A percentile compares a stretch with the other conserved stretches of the same genome.
These are phyloP conservation scores for Colletotrichum limetticola DNA, from an alignment of 2,329 filamentous ascomycete species.

Conservation along the genomic window DNA sequence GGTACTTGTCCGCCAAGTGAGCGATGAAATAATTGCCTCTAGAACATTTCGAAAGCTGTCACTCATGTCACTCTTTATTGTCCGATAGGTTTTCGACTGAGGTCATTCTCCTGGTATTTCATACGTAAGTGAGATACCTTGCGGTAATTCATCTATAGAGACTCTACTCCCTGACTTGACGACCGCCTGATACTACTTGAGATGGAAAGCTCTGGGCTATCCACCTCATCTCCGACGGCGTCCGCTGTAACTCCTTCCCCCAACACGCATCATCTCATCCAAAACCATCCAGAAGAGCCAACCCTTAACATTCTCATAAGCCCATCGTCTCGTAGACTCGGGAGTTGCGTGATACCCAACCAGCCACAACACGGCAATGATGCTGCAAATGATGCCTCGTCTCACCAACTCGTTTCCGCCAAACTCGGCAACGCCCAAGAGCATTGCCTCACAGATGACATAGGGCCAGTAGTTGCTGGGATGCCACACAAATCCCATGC, in stretches of 20 bases:
- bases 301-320: slow-evolving; percentile 38
- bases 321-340: slow-evolving; percentile 33
- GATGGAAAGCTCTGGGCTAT: too few species aligned
- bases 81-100: too few species aligned
- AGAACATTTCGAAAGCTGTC: too few species aligned
- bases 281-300: slow-evolving; percentile 36
- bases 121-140: too few species aligned
- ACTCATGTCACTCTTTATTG: too few species aligned
- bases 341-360: slow-evolving; percentile 37
- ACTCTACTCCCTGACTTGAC: too few species aligned
- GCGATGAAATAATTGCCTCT: too few species aligned
- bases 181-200: too few species aligned
- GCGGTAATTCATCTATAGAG: too few species aligned
- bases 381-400: slow-evolving; percentile 30
- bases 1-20: too few species aligned
- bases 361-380: slow-evolving; percentile 36
- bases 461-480: slow-evolving; percentile 38
- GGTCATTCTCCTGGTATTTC: too few species aligned
- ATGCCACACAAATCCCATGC: slow-evolving; percentile 35
- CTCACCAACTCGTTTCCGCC: slow-evolving; percentile 36
- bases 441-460: slow-evolving; percentile 35
- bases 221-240: slow-evolving; percentile 8
- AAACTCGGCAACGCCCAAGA: slow-evolving; percentile 38
- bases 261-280: slow-evolving; percentile 36
- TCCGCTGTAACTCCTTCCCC: slow-evolving; percentile 13